Evolutionary conservation across 495 filamentous ascomycete genomes (phyloP).

Genomic region (Aspergillus sclerotiicarbonarius): DNA sequence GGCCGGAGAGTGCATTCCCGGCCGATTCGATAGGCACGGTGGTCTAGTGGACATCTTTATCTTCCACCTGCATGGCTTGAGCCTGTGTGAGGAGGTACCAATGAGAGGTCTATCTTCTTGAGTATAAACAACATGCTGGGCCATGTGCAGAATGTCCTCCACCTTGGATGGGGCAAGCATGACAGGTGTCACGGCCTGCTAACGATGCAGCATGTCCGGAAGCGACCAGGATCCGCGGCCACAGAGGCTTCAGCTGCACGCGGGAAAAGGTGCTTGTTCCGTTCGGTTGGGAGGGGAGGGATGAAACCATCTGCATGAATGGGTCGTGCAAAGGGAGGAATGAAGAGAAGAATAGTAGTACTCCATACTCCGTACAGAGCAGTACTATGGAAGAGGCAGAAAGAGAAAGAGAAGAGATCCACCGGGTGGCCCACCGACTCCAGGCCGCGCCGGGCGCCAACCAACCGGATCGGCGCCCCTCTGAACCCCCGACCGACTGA

Average conservation of each 20-base stretch:
- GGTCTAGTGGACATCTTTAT: too few species aligned
- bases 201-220: background rate
- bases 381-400: background rate
- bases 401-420: background rate
- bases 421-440: background rate
- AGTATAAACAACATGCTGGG: background rate
- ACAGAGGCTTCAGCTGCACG: background rate
- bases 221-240: background rate
- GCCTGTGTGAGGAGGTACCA: too few species aligned
- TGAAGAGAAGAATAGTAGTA: background rate
- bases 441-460: background rate
- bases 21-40: too few species aligned
- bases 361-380: too few species aligned
- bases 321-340: background rate
- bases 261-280: background rate
- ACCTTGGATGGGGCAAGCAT: background rate
- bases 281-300: background rate
- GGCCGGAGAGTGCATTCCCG: too few species aligned
- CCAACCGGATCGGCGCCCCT: constrained; percentile 14
- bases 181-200: background rate
- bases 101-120: too few species aligned
- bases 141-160: background rate
- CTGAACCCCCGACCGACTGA: constrained; percentile 4
- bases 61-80: too few species aligned
- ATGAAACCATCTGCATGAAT: background rate